A percentile compares a stretch with the other conserved stretches of the same genome.
These are phyloP conservation scores for Coemansia interrupta DNA, from an alignment of 192 early-diverging fungal species.

Conservation along the genomic window DNA sequence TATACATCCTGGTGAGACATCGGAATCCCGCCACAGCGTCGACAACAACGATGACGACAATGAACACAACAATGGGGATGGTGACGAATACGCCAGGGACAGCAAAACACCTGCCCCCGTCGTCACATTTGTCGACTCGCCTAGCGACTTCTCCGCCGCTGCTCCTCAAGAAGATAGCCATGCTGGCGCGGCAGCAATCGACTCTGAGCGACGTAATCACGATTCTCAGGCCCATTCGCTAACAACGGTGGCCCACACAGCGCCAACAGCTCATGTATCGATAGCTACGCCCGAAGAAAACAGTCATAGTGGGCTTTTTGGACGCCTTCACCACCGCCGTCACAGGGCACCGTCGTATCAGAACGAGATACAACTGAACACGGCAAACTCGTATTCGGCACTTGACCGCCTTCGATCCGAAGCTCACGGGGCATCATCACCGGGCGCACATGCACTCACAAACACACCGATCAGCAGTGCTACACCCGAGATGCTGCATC, in stretches of 20 bases:
- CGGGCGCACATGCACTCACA: not conserved
- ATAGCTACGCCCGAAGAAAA: not conserved
- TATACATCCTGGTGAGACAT: not conserved
- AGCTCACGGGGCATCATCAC: conserved; percentile 2
- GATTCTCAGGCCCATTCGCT: not conserved
- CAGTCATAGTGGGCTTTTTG: not conserved
- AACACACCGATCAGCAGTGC: conserved; percentile 2
- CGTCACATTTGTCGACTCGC: conserved; percentile 38
- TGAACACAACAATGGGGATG: conserved; percentile 12
- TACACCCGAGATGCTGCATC: not conserved
- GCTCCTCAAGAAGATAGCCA: conserved; percentile 1
- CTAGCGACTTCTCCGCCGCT: not conserved
- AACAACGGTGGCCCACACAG: not conserved
- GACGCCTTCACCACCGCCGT: not conserved
- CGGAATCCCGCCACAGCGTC: conserved; percentile 5
- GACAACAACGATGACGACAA: conserved; percentile 17
- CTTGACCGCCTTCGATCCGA: conserved; percentile 16
- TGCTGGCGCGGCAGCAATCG: not conserved
- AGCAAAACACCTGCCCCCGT: conserved; percentile 7
- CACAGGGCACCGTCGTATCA: not conserved
- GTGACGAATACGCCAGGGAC: conserved; percentile 13
- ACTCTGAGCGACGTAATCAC: not conserved
- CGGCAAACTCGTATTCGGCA: conserved; percentile 4
- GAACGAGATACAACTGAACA: not conserved
- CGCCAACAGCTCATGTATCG: not conserved